A percentile compares a stretch with the other conserved stretches of the same genome.
Conservation (phyloP, 306 rosid species). For the Quercus ilex region DNA sequence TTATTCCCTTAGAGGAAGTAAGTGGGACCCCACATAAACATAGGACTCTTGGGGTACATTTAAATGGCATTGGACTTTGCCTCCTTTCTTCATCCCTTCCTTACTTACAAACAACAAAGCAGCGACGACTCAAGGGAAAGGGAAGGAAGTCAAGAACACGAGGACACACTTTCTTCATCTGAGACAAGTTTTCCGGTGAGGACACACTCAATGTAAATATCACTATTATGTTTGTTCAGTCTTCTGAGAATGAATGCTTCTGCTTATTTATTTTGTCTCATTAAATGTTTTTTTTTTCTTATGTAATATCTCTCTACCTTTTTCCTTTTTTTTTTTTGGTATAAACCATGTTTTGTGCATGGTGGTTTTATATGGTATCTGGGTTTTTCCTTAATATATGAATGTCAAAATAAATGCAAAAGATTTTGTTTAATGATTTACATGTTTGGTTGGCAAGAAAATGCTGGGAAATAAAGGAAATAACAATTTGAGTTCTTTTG, state of each 20-base stretch:
- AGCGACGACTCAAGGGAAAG: no score
- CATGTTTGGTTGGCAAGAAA: slow-evolving; percentile 17
- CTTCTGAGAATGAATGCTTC: no score
- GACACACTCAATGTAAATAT: no score
- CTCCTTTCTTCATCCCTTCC: not conserved
- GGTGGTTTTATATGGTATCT: not conserved
- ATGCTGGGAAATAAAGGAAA: not conserved
- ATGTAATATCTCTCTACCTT: no score
- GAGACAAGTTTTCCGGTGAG: not conserved
- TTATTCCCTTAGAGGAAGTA: no score
- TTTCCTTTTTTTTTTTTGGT: not conserved
- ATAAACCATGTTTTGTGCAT: not conserved
- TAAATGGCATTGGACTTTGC: not conserved
- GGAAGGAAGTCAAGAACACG: no score
- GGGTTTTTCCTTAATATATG: not conserved
- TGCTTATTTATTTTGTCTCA: no score
- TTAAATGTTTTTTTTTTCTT: no score
- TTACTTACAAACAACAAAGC: not conserved
- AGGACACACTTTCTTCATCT: not conserved
- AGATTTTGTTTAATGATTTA: not conserved
- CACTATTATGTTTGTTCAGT: no score
- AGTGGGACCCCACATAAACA: no score
- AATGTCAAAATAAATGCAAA: not conserved
- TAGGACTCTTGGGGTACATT: not conserved
- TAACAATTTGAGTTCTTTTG: not conserved